Conservation (phyloP, 306 rosid genomes). For the Dalbergia cultrata region DNA sequence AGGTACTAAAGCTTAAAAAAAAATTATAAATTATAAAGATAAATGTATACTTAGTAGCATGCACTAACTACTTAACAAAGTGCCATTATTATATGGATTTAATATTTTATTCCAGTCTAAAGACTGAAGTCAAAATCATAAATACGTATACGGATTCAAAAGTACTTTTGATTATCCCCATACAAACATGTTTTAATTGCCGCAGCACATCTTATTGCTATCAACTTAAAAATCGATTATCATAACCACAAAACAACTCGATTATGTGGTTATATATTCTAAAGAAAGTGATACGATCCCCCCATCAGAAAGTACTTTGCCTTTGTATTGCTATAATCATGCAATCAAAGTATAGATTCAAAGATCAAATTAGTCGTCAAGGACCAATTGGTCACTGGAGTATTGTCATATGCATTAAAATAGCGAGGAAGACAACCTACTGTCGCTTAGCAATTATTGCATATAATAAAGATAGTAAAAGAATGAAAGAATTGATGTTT, state of each 20-base stretch:
- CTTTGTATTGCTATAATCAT: slow-evolving; percentile 9
- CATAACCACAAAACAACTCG: neutral
- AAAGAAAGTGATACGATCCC: neutral
- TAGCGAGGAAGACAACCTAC: slow-evolving; percentile 19
- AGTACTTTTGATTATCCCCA: no score
- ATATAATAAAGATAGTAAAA: slow-evolving; percentile 14
- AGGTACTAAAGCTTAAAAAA: no score
- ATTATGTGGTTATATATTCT: neutral
- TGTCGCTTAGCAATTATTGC: slow-evolving; percentile 57
- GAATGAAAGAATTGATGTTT: slow-evolving; percentile 26
- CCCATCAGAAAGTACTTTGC: neutral
- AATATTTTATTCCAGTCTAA: no score
- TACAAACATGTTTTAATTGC: no score
- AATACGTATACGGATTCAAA: no score
- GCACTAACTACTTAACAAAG: no score
- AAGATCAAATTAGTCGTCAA: slow-evolving; percentile 18
- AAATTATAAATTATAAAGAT: no score
- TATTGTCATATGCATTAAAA: slow-evolving; percentile 8
- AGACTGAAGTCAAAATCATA: no score
- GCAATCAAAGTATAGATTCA: neutral
- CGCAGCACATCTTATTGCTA: neutral
- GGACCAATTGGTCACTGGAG: neutral
- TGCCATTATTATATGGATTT: no score
- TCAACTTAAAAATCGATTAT: neutral
- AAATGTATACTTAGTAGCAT: no score